Evolutionary conservation across 208 protist species (phyloP).

Genomic region (Wallacemonas rigidus): DNA sequence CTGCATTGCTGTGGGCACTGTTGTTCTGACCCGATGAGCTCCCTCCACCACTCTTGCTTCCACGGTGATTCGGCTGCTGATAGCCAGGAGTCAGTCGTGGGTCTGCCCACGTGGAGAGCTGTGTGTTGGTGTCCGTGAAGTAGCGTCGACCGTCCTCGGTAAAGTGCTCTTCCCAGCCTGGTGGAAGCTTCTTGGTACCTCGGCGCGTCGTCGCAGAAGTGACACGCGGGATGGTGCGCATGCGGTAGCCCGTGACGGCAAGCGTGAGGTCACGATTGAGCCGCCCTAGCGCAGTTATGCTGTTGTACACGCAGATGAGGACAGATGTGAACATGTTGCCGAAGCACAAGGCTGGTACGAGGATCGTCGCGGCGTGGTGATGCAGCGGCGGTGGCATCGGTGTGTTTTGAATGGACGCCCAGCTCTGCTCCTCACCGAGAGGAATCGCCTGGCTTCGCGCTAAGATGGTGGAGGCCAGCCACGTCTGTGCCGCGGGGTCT

Average conservation of each 20-base stretch:
- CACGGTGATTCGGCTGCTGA: not conserved
- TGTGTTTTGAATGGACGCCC: constrained; percentile 74
- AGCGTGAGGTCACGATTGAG: constrained; percentile 74
- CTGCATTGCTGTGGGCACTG: constrained; percentile 8
- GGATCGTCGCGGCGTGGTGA: constrained; percentile 77
- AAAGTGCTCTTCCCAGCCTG: constrained; percentile 76
- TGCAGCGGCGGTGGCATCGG: constrained; percentile 70
- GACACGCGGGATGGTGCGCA: constrained; percentile 74
- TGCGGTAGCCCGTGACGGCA: constrained; percentile 63
- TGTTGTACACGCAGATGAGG: constrained; percentile 88
- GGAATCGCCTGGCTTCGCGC: constrained; percentile 64
- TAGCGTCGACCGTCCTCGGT: constrained; percentile 77
- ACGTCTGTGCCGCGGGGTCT: constrained; percentile 68
- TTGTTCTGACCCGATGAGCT: not conserved
- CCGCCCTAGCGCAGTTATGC: constrained; percentile 57
- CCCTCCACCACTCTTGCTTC: not conserved
- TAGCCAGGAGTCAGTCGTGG: constrained; percentile 39
- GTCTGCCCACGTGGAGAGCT: constrained; percentile 70
- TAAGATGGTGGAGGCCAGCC: constrained; percentile 69
- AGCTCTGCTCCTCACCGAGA: constrained; percentile 64
- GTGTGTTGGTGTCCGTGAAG: constrained; percentile 64
- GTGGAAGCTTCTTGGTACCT: constrained; percentile 48
- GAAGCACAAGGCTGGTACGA: constrained; percentile 72
- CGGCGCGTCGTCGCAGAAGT: constrained; percentile 46
- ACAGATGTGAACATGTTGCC: constrained; percentile 83